Base-by-base conservation (phyloP, 345 rosid genomes). In the Aethionema arabicum region DNA sequence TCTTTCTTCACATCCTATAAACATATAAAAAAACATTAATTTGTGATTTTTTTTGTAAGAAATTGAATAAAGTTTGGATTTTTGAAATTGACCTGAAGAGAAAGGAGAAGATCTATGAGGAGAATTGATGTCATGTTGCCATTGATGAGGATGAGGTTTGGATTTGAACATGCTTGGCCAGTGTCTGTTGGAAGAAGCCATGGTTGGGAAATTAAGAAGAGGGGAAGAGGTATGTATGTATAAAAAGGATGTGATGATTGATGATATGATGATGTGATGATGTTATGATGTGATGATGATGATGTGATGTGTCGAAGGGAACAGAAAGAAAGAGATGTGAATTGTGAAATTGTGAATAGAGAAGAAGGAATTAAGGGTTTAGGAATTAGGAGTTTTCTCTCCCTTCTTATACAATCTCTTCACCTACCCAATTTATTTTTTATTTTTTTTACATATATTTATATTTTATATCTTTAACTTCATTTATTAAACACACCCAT, bases 141-240 rank as follows among this genome's bases (percentile, higher is more conserved):
- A 85, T 72, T 89, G 96, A 70, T 83, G 91, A 58, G 67, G 76
- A 50, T 65, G 75, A 51, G 97, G 99, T 83, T 95, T 95, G 81
- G 96, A 88, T 69, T 88, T 90, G 86, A 93, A 93, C 99, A 87
- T 76, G 76, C 97, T 93, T 60, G 99, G 97, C 99, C 99, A 93
- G 91, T 93, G 97, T 74, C 92, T 87, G 78, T 93, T 90, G 59
- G 99, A 90, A 39, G 99, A 93, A 79, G 95, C 96, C 99, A 93
- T 90, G 73, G 58, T 63, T 65, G 58, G 56, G 63, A 48, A 56
- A 56, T 59, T 63, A 8, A 59, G 51, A 44, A 56, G 37, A n/a
- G 42, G 52, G 59, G 66, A 46, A 65, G 52, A 65, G 35, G 58
- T 52, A 49, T 64, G 48, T 63, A 11, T 59, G 45, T 46, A 38